Evolutionary conservation across 1,284 basidiomycete species (phyloP).

Genomic region (Singerocomus inundabilis): DNA sequence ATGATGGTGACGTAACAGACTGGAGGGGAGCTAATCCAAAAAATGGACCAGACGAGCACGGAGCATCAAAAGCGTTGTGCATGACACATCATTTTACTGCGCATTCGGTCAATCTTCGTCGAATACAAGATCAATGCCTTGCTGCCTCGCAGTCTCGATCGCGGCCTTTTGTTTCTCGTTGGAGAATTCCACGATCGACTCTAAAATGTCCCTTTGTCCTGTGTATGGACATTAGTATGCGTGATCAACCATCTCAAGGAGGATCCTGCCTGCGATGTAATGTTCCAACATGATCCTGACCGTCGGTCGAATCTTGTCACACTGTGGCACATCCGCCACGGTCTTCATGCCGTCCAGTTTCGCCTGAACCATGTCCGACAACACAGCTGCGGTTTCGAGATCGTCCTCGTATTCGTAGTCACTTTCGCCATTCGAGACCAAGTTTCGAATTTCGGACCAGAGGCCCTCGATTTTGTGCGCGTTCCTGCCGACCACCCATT

Average conservation of each 20-base stretch:
- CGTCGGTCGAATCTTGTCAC: slow-evolving; percentile 43
- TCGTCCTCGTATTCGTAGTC: slow-evolving; percentile 51
- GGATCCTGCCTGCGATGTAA: slow-evolving; percentile 53
- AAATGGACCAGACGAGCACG: no score
- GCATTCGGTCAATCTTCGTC: slow-evolving; percentile 33
- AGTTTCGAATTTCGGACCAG: slow-evolving; percentile 54
- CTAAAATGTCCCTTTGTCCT: slow-evolving; percentile 47
- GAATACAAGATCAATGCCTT: slow-evolving; percentile 52
- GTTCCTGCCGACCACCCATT: slow-evolving; percentile 63
- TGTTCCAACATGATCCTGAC: slow-evolving; percentile 54
- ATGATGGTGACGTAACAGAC: no score
- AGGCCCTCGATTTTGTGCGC: slow-evolving; percentile 56
- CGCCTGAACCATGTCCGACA: slow-evolving; percentile 62
- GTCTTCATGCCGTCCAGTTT: slow-evolving; percentile 54
- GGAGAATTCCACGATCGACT: slow-evolving; percentile 43
- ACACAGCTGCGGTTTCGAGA: slow-evolving; percentile 60
- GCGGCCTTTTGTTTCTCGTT: slow-evolving; percentile 44
- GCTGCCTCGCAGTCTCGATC: slow-evolving; percentile 44
- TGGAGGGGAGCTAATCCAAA: no score
- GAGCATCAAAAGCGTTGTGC: no score
- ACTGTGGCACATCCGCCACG: slow-evolving; percentile 18
- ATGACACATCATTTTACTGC: neutral
- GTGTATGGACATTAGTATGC: neutral
- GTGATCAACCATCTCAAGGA: no score
- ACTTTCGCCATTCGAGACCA: slow-evolving; percentile 41